phyloP scores from a whole-genome alignment of 2,329 filamentous ascomycete species.

The Calonectria montana region DNA sequence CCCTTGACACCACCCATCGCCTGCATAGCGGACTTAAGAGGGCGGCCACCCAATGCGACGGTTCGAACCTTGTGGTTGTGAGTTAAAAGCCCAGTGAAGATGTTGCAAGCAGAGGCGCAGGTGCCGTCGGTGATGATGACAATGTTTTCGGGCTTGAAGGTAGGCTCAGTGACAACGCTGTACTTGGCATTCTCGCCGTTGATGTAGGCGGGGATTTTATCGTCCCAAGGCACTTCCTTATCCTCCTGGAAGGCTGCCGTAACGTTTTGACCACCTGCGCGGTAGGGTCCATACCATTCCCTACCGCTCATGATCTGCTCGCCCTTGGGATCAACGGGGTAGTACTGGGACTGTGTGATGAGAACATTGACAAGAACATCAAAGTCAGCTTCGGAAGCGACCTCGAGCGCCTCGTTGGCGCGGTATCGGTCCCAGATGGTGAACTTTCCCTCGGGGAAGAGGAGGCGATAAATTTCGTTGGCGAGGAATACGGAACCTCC shows the following conservation, averaged over 20 bases:
- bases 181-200: conserved; percentile 33
- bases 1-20: conserved; percentile 75
- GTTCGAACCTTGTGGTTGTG: conserved; percentile 48
- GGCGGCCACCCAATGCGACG: conserved; percentile 71
- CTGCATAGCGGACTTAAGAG: conserved; percentile 66
- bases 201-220: conserved; percentile 25
- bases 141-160: conserved; percentile 40
- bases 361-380: conserved; percentile 23
- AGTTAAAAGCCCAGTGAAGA: conserved; percentile 42
- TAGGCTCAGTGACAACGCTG: conserved; percentile 28
- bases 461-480: conserved; percentile 31
- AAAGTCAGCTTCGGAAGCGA: conserved; percentile 31
- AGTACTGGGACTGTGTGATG: conserved; percentile 24
- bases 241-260: conserved; percentile 34
- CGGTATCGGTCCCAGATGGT: conserved; percentile 34
- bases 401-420: conserved; percentile 35
- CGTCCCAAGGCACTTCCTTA: conserved; percentile 24
- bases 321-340: conserved; percentile 25
- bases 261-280: conserved; percentile 34
- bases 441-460: conserved; percentile 37
- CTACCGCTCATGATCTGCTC: conserved; percentile 32
- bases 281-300: conserved; percentile 39
- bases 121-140: conserved; percentile 38
- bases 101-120: conserved; percentile 39
- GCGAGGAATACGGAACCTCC: conserved; percentile 38